Conservation (phyloP, 2,329 filamentous ascomycete genomes). For the Alternaria dauci region DNA sequence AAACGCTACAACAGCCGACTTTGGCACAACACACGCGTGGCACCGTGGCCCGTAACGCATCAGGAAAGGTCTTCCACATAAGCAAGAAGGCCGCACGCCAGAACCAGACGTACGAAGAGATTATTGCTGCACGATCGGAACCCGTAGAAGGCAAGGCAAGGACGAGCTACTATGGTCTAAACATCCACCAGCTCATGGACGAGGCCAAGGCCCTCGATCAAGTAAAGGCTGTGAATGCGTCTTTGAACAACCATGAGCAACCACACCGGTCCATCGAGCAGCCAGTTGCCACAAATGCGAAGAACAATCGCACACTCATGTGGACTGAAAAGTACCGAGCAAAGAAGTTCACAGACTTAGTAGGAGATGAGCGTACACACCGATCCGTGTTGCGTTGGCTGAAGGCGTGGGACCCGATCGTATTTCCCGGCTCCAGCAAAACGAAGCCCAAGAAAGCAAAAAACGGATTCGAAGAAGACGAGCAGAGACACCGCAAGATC, state of each 20-base stretch:
- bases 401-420: constrained; percentile 90
- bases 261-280: constrained; percentile 53
- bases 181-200: constrained; percentile 84
- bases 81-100: constrained; percentile 61
- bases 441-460: constrained; percentile 61
- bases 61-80: constrained; percentile 66
- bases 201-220: constrained; percentile 70
- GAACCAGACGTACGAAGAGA: constrained; percentile 67
- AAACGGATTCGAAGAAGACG: constrained; percentile 65
- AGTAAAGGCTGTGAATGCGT: constrained; percentile 43
- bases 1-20: constrained; percentile 19
- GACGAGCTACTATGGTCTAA: constrained; percentile 87
- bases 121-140: constrained; percentile 73
- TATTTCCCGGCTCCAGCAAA: constrained; percentile 80
- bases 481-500: constrained; percentile 85
- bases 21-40: constrained; percentile 32
- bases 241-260: constrained; percentile 31
- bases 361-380: constrained; percentile 94
- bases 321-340: constrained; percentile 99
- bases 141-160: constrained; percentile 71
- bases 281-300: constrained; percentile 30
- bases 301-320: constrained; percentile 63
- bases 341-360: constrained; percentile 87
- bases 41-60: constrained; percentile 56
- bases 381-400: constrained; percentile 90